Evolutionary conservation across 352 stramenopile species (phyloP), one percentile per base, ranked within the genome.

Genomic region (Thalassiosira ordinaria): DNA sequence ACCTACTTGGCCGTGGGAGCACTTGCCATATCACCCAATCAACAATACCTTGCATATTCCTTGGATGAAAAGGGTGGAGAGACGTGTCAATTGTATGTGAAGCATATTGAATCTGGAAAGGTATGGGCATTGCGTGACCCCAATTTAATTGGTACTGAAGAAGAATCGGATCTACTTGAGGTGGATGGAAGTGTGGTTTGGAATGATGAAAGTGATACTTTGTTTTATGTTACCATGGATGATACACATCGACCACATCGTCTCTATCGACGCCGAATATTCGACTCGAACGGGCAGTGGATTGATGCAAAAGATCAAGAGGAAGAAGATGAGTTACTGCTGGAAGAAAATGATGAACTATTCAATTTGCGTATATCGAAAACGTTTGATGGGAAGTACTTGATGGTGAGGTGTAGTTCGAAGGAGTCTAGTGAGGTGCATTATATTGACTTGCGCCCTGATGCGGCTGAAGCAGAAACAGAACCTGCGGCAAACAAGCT

Each of bases 11-110:
- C 65, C 41, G 91, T 97, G 33, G 88, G 92, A 61, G 87, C 80
- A 26, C 89, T 97, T 56, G 86, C 82, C 4, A 80, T 90, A 16
- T 98, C 94, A 47, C 96, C 96, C 3, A 95, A 96, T 75, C 91
- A 98, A 83, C 86, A 93, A 24, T 94, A 97, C 55, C 72, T 99
- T 1, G 96, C 96, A 8, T 99, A 98, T 89, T 95, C 96, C 71
- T 89, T 98, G 24, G 97, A 99, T 87, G 95, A 96, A 51, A 97
- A 83, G 27, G 97, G 96, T 60, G 96, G 95, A 65, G 96, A 99
- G 87, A 98, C 92, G 46, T 99, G 97, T 91, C 93, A 93, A 31
- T 88, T 97, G 22, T 94, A 93, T 73, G 91, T 98, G 59, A 95
- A 96, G 78, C 80, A 97, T 82, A 82, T 98, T 46, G 74, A 78